Percentiles rank a stretch among this genome's conserved stretches.
phyloP scores from a whole-genome alignment of 2,329 filamentous ascomycete species.

The Fusarium compactum region DNA sequence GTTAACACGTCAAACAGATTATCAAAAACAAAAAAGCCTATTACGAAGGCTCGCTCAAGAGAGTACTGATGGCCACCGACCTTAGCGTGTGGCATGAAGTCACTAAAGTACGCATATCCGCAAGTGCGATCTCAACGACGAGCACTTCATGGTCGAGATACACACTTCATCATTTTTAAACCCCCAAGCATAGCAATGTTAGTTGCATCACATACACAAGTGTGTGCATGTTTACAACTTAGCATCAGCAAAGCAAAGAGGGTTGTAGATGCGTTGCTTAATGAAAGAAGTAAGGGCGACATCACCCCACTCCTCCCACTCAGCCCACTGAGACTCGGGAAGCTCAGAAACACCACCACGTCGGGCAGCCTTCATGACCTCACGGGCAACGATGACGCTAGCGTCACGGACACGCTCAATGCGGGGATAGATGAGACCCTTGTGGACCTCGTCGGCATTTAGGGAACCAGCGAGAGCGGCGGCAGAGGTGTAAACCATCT shows the following conservation, averaged over 20 bases:
- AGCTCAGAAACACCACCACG: constrained; percentile 80
- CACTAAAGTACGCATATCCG: constrained; percentile 30
- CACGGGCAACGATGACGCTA: constrained; percentile 84
- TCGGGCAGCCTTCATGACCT: constrained; percentile 93
- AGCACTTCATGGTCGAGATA: constrained; percentile 39
- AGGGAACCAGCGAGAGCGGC: constrained; percentile 83
- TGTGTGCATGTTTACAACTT: constrained; percentile 48
- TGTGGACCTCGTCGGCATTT: constrained; percentile 82
- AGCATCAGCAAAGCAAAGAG: constrained; percentile 58
- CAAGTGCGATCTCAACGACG: constrained; percentile 40
- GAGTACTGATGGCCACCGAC: constrained; percentile 38
- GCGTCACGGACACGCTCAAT: constrained; percentile 94
- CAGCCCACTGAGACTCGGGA: constrained; percentile 75
- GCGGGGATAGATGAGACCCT: constrained; percentile 89
- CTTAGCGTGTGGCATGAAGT: constrained; percentile 31
- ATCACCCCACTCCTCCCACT: constrained; percentile 79
- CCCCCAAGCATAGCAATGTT: constrained; percentile 4
- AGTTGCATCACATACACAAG: constrained; percentile 31
- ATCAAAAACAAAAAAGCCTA: constrained; percentile 42
- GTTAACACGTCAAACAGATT: constrained; percentile 47
- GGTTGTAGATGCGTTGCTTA: constrained; percentile 71
- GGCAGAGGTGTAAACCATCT: constrained; percentile 97
- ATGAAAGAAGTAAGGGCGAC: constrained; percentile 71
- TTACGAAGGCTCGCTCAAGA: constrained; percentile 40
- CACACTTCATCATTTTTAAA: constrained; percentile 7